Conservation (phyloP, 2,329 filamentous ascomycete species). For the Ampelomyces quisqualis region DNA sequence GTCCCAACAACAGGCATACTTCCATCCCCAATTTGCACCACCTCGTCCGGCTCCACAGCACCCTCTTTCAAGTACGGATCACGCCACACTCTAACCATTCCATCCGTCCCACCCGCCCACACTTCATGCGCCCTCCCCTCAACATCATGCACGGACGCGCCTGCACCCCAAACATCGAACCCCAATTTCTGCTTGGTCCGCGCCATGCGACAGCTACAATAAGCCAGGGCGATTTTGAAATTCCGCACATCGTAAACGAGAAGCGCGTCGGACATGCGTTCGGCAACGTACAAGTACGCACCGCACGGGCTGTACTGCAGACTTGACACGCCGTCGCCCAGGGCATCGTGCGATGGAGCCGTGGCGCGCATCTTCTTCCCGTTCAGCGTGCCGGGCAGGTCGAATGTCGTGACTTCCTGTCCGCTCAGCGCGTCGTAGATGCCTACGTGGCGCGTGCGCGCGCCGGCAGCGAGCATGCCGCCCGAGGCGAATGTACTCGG, state of each 20-base stretch:
- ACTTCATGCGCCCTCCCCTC: constrained; percentile 50
- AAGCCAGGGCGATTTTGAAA: constrained; percentile 53
- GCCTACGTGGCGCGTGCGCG: constrained; percentile 57
- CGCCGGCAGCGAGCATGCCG: constrained; percentile 57
- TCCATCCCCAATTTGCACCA: constrained; percentile 17
- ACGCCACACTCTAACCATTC: constrained; percentile 49
- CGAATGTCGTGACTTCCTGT: constrained; percentile 54
- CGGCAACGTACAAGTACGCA: constrained; percentile 59
- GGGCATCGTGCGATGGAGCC: constrained; percentile 4
- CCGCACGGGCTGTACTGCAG: constrained; percentile 60
- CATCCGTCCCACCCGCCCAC: constrained; percentile 62
- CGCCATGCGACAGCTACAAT: constrained; percentile 48
- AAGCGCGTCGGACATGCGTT: constrained; percentile 57
- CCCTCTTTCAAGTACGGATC: constrained; percentile 35
- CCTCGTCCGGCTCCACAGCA: constrained; percentile 41
- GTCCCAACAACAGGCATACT: constrained; percentile 23
- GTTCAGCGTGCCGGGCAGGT: constrained; percentile 35
- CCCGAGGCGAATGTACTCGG: constrained; percentile 37
- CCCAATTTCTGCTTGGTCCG: constrained; percentile 58
- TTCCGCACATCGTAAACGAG: constrained; percentile 61
- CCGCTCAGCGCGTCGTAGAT: constrained; percentile 57
- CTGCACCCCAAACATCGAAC: constrained; percentile 52
- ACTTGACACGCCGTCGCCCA: constrained; percentile 57
- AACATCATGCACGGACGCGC: constrained; percentile 19
- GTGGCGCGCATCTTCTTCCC: constrained; percentile 9